phyloP scores from a whole-genome alignment of 768 basidiomycete genomes.

The Pholiota conissans region DNA sequence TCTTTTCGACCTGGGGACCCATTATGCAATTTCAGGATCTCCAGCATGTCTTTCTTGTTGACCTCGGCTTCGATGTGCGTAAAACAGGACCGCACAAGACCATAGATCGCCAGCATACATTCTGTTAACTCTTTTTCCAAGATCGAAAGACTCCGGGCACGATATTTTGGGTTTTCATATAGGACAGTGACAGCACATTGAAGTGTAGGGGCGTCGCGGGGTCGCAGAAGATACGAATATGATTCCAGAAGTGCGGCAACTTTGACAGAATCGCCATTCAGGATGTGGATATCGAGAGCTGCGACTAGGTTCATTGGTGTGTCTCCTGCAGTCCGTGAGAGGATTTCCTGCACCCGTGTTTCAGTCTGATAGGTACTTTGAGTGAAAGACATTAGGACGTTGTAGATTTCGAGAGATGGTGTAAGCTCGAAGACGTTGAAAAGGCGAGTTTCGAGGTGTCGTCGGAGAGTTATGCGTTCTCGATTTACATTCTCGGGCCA shows the following conservation, averaged over 20 bases:
- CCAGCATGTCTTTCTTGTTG: constrained; percentile 39
- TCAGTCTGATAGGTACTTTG: constrained; percentile 31
- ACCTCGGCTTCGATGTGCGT: constrained; percentile 41
- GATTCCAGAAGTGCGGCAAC: constrained; percentile 44
- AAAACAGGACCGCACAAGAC: constrained; percentile 47
- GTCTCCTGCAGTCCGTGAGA: constrained; percentile 42
- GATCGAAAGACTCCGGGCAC: constrained; percentile 38
- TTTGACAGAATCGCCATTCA: constrained; percentile 30
- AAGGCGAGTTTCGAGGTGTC: constrained; percentile 46
- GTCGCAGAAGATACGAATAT: constrained; percentile 58
- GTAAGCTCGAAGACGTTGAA: constrained; percentile 46
- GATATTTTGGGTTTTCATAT: constrained; percentile 23
- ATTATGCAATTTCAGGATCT: constrained; percentile 43
- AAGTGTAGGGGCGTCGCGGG: constrained; percentile 49
- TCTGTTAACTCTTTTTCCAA: constrained; percentile 55
- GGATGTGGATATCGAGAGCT: constrained; percentile 52
- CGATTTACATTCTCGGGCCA: constrained; percentile 47
- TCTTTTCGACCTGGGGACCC: constrained; percentile 40
- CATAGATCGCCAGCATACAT: constrained; percentile 39
- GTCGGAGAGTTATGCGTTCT: constrained; percentile 40
- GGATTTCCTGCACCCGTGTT: constrained; percentile 30
- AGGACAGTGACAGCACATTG: constrained; percentile 46
- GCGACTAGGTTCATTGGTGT: constrained; percentile 53
- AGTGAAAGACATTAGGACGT: constrained; percentile 39
- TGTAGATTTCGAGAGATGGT: constrained; percentile 49